These are phyloP conservation scores for Nigrospora sphaerica DNA, from an alignment of 2,329 filamentous ascomycete genomes.

Conservation along the genomic window DNA sequence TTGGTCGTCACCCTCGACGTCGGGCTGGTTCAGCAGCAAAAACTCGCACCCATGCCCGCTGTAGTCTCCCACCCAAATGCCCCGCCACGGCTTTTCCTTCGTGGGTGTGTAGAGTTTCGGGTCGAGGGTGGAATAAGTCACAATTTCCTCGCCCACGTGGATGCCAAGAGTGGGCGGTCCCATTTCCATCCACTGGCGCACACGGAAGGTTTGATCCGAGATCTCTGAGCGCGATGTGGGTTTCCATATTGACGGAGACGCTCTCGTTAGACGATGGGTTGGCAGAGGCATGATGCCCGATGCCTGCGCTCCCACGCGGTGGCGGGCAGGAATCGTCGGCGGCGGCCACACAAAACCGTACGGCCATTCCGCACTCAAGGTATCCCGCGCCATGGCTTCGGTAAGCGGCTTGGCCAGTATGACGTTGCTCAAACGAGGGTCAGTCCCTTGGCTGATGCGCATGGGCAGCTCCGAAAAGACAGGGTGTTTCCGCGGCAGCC, in stretches of 20 bases:
- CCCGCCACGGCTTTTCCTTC: conserved; percentile 70
- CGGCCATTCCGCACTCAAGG: conserved; percentile 24
- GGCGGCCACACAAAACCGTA: conserved; percentile 70
- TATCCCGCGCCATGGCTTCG: conserved; percentile 25
- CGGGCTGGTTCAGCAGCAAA: conserved; percentile 70
- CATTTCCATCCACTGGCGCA: conserved; percentile 73
- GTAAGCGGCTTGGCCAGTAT: conserved; percentile 51
- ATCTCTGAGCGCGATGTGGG: conserved; percentile 46
- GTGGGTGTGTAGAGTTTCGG: conserved; percentile 75
- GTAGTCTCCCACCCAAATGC: conserved; percentile 91
- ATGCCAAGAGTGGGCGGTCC: conserved; percentile 32
- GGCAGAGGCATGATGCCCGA: conserved; percentile 12
- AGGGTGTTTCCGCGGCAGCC: conserved; percentile 14
- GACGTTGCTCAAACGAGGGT: conserved; percentile 58
- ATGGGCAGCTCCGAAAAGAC: conserved; percentile 48
- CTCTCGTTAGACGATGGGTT: conserved; percentile 11
- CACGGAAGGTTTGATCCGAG: conserved; percentile 63
- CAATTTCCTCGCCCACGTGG: conserved; percentile 45
- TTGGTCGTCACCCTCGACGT: conserved; percentile 39
- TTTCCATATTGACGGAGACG: conserved; percentile 15
- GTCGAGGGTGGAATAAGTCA: conserved; percentile 67
- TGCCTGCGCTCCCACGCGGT: conserved; percentile 38
- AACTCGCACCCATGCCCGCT: conserved; percentile 86
- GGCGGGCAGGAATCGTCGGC: conserved; percentile 54
- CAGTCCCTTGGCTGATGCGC: conserved; percentile 34